Percentiles rank a stretch among this genome's conserved stretches.
Conservation (phyloP, 768 basidiomycete genomes). For the Jaapia argillacea region DNA sequence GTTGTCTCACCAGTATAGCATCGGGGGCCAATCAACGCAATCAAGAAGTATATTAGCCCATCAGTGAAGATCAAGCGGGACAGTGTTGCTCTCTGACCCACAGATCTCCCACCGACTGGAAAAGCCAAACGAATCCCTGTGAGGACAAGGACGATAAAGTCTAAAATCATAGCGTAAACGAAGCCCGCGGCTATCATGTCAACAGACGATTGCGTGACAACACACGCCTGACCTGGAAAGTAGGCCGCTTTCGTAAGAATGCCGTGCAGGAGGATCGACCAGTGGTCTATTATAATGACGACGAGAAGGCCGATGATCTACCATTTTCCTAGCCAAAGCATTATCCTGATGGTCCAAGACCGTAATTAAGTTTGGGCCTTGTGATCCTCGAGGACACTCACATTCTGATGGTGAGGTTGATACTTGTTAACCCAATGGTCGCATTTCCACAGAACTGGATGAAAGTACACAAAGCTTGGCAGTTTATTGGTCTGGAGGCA, state of each 20-base stretch:
- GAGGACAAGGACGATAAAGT: constrained; percentile 50
- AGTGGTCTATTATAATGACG: constrained; percentile 54
- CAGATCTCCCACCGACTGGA: constrained; percentile 35
- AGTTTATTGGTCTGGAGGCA: constrained; percentile 37
- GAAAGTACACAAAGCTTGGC: constrained; percentile 61
- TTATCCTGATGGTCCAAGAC: too few species aligned
- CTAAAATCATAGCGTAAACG: constrained; percentile 69
- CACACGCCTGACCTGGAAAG: constrained; percentile 36
- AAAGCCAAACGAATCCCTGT: constrained; percentile 52
- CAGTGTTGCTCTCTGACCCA: too few species aligned
- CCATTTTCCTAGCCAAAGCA: constrained; percentile 54
- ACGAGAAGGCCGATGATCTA: constrained; percentile 43
- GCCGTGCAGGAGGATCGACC: constrained; percentile 51
- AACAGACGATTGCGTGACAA: constrained; percentile 49
- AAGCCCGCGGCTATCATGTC: constrained; percentile 53
- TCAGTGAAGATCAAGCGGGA: constrained; percentile 59
- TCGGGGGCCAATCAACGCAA: constrained; percentile 56
- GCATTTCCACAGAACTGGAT: constrained; percentile 57
- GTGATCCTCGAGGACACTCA: constrained; percentile 20
- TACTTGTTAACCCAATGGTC: constrained; percentile 58
- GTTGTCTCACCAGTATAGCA: constrained; percentile 48
- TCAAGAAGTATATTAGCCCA: constrained; percentile 61
- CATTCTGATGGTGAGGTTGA: constrained; percentile 64
- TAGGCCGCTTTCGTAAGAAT: constrained; percentile 51
- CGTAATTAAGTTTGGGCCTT: constrained; percentile 2